Evolutionary conservation across 257 asterid species (phyloP).

Genomic region (Craterostigma plantagineum): DNA sequence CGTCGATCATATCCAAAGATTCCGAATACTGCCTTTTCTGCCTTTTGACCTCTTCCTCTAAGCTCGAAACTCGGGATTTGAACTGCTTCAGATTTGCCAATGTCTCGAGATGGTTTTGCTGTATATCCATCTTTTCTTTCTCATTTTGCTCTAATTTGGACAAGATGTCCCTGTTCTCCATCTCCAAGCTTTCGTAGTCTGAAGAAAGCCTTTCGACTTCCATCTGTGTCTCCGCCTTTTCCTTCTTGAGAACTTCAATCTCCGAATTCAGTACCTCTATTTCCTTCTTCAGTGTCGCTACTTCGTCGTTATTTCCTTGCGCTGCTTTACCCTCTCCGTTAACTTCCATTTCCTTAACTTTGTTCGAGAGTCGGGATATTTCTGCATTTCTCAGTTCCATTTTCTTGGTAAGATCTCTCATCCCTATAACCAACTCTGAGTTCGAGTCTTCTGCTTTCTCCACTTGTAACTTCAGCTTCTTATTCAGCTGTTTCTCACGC

Average conservation of each 20-base stretch:
- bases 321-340: constrained; percentile 18
- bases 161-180: constrained; percentile 28
- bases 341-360: constrained; percentile 24
- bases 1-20: constrained; percentile 29
- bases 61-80: constrained; percentile 27
- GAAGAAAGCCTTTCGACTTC: constrained; percentile 28
- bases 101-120: constrained; percentile 29
- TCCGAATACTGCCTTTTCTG: constrained; percentile 33
- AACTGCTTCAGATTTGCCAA: constrained; percentile 36
- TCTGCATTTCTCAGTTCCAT: constrained; percentile 55
- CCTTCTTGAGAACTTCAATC: constrained; percentile 46
- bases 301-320: constrained; percentile 25
- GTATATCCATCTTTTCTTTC: constrained; percentile 29
- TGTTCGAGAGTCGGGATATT: constrained; percentile 38
- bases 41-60: constrained; percentile 38
- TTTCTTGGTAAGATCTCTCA: constrained; percentile 59
- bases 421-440: constrained; percentile 65
- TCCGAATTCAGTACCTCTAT: constrained; percentile 31
- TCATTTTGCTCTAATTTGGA: constrained; percentile 30
- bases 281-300: constrained; percentile 32
- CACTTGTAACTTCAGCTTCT: constrained; percentile 35
- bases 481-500: constrained; percentile 42
- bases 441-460: constrained; percentile 85
- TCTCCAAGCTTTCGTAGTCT: constrained; percentile 30
- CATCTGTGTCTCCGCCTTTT: constrained; percentile 30